Percentiles rank a stretch among this genome's conserved stretches.
phyloP scores from a whole-genome alignment of 2,329 filamentous ascomycete species.

The Exophiala mesophila region DNA sequence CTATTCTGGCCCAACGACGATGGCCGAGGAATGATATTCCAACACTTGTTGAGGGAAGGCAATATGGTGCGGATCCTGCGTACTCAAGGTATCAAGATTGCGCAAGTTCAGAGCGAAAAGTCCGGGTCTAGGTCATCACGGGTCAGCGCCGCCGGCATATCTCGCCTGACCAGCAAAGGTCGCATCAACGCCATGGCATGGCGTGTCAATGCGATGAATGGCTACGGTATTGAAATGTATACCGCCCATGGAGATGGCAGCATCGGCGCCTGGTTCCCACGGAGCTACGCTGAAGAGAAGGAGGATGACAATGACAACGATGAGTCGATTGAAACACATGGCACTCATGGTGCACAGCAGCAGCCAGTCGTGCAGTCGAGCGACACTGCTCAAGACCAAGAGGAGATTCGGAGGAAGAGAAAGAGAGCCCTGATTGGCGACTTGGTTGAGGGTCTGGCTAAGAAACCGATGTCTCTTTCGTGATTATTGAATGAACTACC shows the following conservation, averaged over 20 bases:
- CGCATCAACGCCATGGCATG: slow-evolving; percentile 72
- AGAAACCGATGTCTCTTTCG: slow-evolving; percentile 62
- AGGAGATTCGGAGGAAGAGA: slow-evolving; percentile 48
- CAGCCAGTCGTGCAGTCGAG: background rate
- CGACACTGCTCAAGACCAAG: slow-evolving; percentile 28
- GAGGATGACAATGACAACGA: slow-evolving; percentile 44
- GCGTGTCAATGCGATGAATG: slow-evolving; percentile 55
- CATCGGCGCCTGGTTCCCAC: slow-evolving; percentile 66
- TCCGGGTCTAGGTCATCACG: background rate
- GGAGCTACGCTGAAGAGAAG: slow-evolving; percentile 45
- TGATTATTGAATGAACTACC: too few species aligned
- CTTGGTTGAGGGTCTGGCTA: slow-evolving; percentile 72
- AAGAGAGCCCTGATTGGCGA: slow-evolving; percentile 77
- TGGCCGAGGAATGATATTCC: slow-evolving; percentile 63
- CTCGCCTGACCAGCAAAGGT: slow-evolving; percentile 44
- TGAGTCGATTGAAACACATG: slow-evolving; percentile 13
- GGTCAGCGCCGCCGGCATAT: background rate
- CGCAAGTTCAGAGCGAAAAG: slow-evolving; percentile 25
- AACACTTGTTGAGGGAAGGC: slow-evolving; percentile 75
- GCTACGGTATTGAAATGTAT: slow-evolving; percentile 64
- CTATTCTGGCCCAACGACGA: slow-evolving; percentile 77
- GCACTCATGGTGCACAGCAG: background rate
- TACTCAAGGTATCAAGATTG: slow-evolving; percentile 49
- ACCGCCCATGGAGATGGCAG: slow-evolving; percentile 80
- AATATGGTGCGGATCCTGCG: slow-evolving; percentile 65